Evolutionary conservation across 495 filamentous ascomycete genomes (phyloP).

Genomic region (Arthonia radiata): DNA sequence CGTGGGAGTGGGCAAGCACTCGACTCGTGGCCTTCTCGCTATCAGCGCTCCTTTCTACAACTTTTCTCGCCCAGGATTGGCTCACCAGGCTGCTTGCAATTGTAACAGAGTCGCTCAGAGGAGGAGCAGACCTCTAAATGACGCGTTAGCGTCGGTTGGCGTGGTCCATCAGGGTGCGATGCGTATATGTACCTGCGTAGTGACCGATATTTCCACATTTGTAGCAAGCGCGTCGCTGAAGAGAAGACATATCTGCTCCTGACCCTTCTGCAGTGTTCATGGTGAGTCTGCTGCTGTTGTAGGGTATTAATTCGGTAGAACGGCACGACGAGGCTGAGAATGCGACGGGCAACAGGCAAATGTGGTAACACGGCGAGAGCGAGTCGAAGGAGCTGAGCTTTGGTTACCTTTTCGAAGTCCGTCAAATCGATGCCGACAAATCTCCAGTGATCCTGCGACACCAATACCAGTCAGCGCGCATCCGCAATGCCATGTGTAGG

Average conservation of each 20-base stretch:
- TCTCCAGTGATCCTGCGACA: no score
- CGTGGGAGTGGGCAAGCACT: slow-evolving; percentile 89
- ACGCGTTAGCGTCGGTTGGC: slow-evolving; percentile 1
- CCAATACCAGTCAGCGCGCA: no score
- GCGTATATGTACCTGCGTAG: slow-evolving; percentile 45
- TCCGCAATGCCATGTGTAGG: no score
- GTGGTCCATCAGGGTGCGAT: slow-evolving; percentile 6
- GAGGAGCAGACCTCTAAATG: slow-evolving; percentile 78
- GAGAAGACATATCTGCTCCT: slow-evolving; percentile 43
- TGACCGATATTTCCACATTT: slow-evolving; percentile 99
- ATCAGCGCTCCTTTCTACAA: slow-evolving; percentile 22
- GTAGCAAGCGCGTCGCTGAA: slow-evolving; percentile 96
- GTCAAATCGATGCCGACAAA: no score
- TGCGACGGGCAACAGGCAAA: no score
- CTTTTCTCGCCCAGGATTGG: slow-evolving; percentile 43
- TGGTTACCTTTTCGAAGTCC: no score
- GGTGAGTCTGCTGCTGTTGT: slow-evolving; percentile 6
- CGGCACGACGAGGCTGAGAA: no score
- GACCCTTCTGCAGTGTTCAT: slow-evolving; percentile 3
- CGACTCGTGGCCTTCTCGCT: slow-evolving; percentile 65
- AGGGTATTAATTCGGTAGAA: no score
- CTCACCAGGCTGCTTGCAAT: slow-evolving; percentile 38
- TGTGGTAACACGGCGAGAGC: no score
- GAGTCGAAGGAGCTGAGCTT: no score
- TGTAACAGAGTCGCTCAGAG: slow-evolving; percentile 94